Evolutionary conservation across 2,329 filamentous ascomycete genomes (phyloP).

Genomic region (Apiospora malaysiana): DNA sequence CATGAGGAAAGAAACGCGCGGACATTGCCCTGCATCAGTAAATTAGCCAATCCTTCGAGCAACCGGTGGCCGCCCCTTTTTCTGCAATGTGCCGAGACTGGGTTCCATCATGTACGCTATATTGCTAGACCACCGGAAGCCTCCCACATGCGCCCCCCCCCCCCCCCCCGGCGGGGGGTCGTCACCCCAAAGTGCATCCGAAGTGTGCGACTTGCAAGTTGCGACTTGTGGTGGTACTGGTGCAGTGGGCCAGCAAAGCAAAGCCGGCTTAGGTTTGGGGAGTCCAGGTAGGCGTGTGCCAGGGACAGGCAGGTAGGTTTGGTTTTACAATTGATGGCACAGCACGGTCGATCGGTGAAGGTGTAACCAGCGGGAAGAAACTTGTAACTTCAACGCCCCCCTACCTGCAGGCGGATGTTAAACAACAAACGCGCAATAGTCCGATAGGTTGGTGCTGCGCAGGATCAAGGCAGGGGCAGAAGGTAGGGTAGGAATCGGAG

Average conservation of each 20-base stretch:
- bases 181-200: conserved; percentile 1
- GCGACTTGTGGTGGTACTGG: not conserved
- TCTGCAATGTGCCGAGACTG: conserved; percentile 3
- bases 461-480: not conserved
- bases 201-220: not conserved
- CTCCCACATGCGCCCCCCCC: no score
- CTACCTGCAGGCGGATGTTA: not conserved
- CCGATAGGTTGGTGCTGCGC: not conserved
- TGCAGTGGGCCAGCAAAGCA: not conserved
- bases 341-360: not conserved
- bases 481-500: not conserved
- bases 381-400: not conserved
- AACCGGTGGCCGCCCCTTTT: conserved; percentile 6
- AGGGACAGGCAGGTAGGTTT: not conserved
- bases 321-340: not conserved
- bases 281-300: no score
- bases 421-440: not conserved
- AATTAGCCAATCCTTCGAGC: not conserved
- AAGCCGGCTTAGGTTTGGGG: not conserved
- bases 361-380: conserved; percentile 12
- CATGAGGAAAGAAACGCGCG: not conserved
- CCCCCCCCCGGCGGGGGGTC: no score
- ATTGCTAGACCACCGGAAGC: not conserved
- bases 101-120: conserved; percentile 3
- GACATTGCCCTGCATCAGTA: not conserved